phyloP scores from a whole-genome alignment of 306 rosid genomes.

The Dalbergia cochinchinensis region DNA sequence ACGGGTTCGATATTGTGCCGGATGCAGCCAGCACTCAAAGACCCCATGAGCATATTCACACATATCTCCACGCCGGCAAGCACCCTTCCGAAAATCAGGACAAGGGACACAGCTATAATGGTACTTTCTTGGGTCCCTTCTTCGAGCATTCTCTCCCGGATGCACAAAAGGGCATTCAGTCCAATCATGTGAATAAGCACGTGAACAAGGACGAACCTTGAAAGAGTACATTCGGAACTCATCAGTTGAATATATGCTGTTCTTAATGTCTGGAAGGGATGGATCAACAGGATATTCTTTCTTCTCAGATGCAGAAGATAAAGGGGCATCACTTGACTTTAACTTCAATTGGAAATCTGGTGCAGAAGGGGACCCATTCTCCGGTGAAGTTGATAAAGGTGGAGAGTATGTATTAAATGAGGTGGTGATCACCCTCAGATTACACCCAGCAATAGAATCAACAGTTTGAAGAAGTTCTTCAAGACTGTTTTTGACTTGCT shows the following conservation, averaged over 20 bases:
- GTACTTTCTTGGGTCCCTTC: conserved; percentile 96
- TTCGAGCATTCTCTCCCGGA: conserved; percentile 96
- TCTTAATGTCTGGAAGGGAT: conserved; percentile 93
- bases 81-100: conserved; percentile 94
- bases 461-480: conserved; percentile 74
- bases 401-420: conserved; percentile 62
- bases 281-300: conserved; percentile 92
- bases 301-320: conserved; percentile 75
- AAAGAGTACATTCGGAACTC: conserved; percentile 94
- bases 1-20: conserved; percentile 91
- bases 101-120: conserved; percentile 97
- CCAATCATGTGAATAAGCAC: conserved; percentile 98
- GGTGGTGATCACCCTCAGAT: conserved; percentile 59
- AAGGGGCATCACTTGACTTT: conserved; percentile 59
- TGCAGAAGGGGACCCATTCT: conserved; percentile 69
- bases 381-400: conserved; percentile 71
- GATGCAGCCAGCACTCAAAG: conserved; percentile 97
- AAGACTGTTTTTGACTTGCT: conserved; percentile 56
- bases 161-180: conserved; percentile 97
- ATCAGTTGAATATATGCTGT: conserved; percentile 93
- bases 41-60: conserved; percentile 98
- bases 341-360: conserved; percentile 64
- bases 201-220: conserved; percentile 96
- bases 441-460: conserved; percentile 57
- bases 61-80: conserved; percentile 96